Evolutionary conservation across 805 yeast species (phyloP).

Genomic region (Metschnikowia henanensis): DNA sequence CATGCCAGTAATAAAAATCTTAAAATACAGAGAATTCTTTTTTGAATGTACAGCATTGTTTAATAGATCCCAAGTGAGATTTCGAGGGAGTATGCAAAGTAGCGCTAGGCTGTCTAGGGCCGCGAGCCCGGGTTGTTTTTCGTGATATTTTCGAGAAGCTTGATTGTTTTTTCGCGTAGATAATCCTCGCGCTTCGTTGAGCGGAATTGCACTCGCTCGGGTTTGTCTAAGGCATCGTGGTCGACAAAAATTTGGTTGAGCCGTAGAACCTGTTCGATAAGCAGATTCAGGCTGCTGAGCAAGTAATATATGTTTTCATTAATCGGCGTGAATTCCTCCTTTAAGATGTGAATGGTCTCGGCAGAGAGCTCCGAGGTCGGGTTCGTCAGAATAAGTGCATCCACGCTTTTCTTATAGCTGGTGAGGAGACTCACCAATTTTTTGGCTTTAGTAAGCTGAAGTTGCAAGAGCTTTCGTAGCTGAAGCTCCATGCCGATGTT

Average conservation of each 20-base stretch:
- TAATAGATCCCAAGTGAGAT: neutral
- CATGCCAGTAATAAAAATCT: too few relatives aligned
- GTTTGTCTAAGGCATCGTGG: conserved; percentile 20
- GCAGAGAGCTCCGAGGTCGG: conserved; percentile 20
- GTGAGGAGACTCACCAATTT: conserved; percentile 33
- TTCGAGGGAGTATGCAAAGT: conserved; percentile 1
- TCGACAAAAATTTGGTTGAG: conserved; percentile 27
- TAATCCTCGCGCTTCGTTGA: conserved; percentile 40
- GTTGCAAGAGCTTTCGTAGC: conserved; percentile 40
- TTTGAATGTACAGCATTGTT: neutral
- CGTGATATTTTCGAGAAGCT: neutral
- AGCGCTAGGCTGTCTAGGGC: neutral
- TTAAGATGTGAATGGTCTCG: conserved; percentile 27
- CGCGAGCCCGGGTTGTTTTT: neutral
- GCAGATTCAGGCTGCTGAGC: conserved; percentile 42
- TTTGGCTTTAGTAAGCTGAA: conserved; percentile 39
- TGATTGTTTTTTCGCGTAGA: conserved; percentile 35
- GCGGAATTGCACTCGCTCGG: conserved; percentile 25
- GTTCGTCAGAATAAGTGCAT: conserved; percentile 18
- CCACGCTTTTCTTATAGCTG: conserved; percentile 31
- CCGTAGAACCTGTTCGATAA: conserved; percentile 29
- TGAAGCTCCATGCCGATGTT: conserved; percentile 45
- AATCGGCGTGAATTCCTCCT: conserved; percentile 40
- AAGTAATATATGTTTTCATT: conserved; percentile 48
- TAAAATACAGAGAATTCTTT: neutral